These are phyloP conservation scores for Mallotus nudiflorus DNA, from an alignment of 345 rosid genomes.

Conservation along the genomic window DNA sequence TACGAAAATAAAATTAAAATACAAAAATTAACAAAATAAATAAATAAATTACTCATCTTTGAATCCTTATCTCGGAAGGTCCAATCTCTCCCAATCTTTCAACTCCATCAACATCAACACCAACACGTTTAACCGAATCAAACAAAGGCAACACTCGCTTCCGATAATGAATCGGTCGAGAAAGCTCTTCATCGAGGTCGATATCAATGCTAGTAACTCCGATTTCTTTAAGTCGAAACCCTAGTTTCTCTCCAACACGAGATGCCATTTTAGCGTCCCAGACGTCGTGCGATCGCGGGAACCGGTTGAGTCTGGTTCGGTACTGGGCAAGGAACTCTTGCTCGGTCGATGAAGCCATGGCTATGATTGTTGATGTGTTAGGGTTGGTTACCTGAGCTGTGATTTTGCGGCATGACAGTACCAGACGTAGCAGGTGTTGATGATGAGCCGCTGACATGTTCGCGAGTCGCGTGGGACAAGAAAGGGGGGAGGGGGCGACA, in stretches of 20 bases:
- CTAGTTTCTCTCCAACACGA: constrained; percentile 90
- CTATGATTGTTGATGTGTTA: constrained; percentile 60
- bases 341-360: constrained; percentile 88
- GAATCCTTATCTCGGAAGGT: background rate
- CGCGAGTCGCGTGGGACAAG: no score
- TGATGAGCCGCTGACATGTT: constrained; percentile 15
- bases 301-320: constrained; percentile 62
- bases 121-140: constrained; percentile 75
- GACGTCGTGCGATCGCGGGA: constrained; percentile 48
- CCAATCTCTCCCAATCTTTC: constrained; percentile 50
- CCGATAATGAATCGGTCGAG: constrained; percentile 67
- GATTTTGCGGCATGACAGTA: constrained; percentile 79
- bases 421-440: constrained; percentile 74
- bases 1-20: no score
- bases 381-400: constrained; percentile 76
- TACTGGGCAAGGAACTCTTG: constrained; percentile 62
- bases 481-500: no score
- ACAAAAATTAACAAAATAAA: no score
- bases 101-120: constrained; percentile 63
- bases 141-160: constrained; percentile 64
- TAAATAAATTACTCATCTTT: background rate
- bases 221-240: constrained; percentile 59
- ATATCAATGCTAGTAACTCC: constrained; percentile 54
- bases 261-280: constrained; percentile 73
- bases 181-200: constrained; percentile 65